Evolutionary conservation across 73 alveolate species (phyloP).

Genomic region (Tetrahymena malaccensis): DNA sequence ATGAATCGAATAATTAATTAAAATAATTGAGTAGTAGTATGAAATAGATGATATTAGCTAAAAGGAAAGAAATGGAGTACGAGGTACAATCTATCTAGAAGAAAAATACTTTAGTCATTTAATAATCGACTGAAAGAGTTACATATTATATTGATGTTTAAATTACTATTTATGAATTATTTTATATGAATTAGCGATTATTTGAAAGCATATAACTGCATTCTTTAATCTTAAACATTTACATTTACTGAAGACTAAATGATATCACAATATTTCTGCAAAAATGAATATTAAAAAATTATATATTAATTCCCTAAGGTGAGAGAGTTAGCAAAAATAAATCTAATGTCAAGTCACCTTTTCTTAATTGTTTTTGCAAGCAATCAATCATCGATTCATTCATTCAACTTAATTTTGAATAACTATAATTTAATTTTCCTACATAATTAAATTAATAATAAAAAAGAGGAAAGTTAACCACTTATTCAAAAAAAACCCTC

Average conservation of each 20-base stretch:
- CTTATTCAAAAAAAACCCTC: neutral
- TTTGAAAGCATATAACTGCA: neutral
- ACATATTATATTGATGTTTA: neutral
- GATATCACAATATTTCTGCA: neutral
- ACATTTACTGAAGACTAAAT: neutral
- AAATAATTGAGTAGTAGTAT: neutral
- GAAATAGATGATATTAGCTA: neutral
- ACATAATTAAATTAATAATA: neutral
- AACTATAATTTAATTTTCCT: neutral
- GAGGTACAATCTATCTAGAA: neutral
- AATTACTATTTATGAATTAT: neutral
- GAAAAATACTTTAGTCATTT: too few relatives aligned
- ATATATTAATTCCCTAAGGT: neutral
- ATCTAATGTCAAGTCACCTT: neutral
- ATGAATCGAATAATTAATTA: neutral
- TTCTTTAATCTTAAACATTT: neutral
- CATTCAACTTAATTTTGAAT: neutral
- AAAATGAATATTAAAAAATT: too few relatives aligned
- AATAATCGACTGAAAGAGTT: neutral
- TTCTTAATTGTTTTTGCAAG: neutral
- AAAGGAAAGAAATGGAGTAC: neutral
- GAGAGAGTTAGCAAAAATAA: neutral
- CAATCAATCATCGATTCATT: neutral
- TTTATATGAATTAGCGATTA: neutral
- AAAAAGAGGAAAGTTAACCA: neutral